phyloP scores from a whole-genome alignment of 345 rosid species.

The Lepidium didymum region DNA sequence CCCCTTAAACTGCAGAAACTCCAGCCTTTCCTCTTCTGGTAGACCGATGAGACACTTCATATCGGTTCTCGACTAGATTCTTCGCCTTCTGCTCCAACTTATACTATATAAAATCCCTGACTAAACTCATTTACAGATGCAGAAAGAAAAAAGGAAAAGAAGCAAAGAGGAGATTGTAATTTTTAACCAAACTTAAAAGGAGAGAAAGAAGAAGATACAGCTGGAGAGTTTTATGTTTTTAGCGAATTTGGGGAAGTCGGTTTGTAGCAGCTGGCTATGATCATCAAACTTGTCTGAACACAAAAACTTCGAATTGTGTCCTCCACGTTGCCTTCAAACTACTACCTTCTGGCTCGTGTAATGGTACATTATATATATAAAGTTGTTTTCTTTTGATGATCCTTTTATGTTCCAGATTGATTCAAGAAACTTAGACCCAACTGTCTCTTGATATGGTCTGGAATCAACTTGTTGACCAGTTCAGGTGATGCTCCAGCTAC shows the following conservation, averaged over 20 bases:
- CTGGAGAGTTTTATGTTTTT: constrained; percentile 1
- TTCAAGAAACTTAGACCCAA: constrained; percentile 68
- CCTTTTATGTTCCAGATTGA: constrained; percentile 53
- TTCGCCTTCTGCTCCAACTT: constrained; percentile 20
- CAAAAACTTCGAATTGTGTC: background rate
- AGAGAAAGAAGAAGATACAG: constrained; percentile 14
- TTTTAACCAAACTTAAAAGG: constrained; percentile 7
- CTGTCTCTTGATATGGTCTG: constrained; percentile 75
- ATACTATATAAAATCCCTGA: constrained; percentile 21
- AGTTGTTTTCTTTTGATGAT: background rate
- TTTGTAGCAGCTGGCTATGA: constrained; percentile 1
- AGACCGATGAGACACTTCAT: background rate
- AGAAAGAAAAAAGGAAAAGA: constrained; percentile 1
- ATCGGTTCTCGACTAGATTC: constrained; percentile 3
- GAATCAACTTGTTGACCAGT: constrained; percentile 76
- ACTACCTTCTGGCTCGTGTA: constrained; percentile 17
- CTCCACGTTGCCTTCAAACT: constrained; percentile 1
- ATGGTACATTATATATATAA: constrained; percentile 25
- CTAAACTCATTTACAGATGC: constrained; percentile 29
- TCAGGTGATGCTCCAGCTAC: constrained; percentile 70
- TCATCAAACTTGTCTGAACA: constrained; percentile 8
- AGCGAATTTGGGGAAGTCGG: constrained; percentile 9
- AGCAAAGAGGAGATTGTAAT: background rate
- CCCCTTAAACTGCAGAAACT: background rate
- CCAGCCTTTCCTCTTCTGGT: constrained; percentile 20